Evolutionary conservation across 2,329 filamentous ascomycete genomes (phyloP), one percentile per base, ranked within the genome.

Genomic region (Periconia sp.): DNA sequence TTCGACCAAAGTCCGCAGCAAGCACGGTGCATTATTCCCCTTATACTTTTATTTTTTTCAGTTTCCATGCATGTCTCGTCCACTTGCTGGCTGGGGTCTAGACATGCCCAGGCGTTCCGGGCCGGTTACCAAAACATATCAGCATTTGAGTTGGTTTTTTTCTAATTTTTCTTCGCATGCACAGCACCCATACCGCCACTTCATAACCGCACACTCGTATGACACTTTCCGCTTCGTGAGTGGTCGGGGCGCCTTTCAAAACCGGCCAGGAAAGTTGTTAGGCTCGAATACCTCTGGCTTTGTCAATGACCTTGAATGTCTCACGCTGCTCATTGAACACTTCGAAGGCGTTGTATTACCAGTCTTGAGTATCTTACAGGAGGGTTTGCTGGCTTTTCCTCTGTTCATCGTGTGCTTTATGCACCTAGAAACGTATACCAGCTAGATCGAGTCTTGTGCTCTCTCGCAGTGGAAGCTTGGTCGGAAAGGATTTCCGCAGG

Each of bases 21-120:
- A n/a, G 19, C 17, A 43, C 47, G 58, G 61, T 57, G 61, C 64
- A 66, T 68, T 59, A 63, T 64, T 68, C 61, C 58, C 59, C 55
- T 44, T 57, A 27, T 27, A 49, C 44, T 35, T 49, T 48, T 54
- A 50, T 47, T 41, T 44, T 47, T 41, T 44, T 44, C 53, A 58
- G 50, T 59, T 54, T n/a, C 47, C 48, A 50, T 57, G 58, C 57
- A 51, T 49, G 50, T 47, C 31, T 49, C 33, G 15, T 23, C 17
- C 43, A n/a, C 43, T 18, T 45, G 43, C 43, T 45, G 8, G 43
- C 23, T 45, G 15, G 43, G 15, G 19, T 47, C 48, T 56, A 56
- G 54, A 56, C 47, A 48, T 44, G 30, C 17, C 31, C 43, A 41
- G 54, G 54, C 54, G 54, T 56, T 56, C 33, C 48, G 50, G 47